phyloP scores from a whole-genome alignment of 192 early-diverging fungal genomes.

The Paraglomus brasilianum region DNA sequence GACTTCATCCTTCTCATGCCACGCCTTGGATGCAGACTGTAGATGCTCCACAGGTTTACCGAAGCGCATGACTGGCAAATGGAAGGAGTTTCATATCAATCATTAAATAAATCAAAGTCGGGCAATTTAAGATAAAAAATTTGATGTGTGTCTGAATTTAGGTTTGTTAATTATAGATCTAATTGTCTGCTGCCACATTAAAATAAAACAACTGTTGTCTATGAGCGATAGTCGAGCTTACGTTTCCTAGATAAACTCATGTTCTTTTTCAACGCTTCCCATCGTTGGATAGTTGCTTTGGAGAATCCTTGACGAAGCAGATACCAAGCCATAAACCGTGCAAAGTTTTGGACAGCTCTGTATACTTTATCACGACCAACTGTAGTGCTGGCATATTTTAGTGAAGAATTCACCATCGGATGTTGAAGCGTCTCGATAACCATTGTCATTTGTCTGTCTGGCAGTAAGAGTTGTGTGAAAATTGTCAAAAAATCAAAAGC shows the following conservation, averaged over 20 bases:
- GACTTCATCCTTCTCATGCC: conserved; percentile 59
- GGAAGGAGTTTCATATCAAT: neutral
- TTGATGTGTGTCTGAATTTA: neutral
- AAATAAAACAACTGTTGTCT: neutral
- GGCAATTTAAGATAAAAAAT: neutral
- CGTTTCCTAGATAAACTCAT: conserved; percentile 67
- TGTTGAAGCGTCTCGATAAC: conserved; percentile 1
- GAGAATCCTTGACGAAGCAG: conserved; percentile 52
- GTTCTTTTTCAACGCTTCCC: conserved; percentile 60
- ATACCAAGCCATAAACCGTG: conserved; percentile 76
- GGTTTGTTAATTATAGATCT: neutral
- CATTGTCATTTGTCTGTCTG: too few species aligned
- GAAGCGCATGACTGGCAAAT: conserved; percentile 58
- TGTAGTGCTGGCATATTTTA: conserved; percentile 61
- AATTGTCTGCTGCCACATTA: neutral
- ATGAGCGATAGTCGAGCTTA: conserved; percentile 35
- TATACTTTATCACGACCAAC: conserved; percentile 77
- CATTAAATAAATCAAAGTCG: neutral
- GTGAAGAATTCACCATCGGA: conserved; percentile 37
- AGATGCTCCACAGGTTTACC: conserved; percentile 69
- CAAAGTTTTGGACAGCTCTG: conserved; percentile 84
- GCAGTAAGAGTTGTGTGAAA: too few species aligned
- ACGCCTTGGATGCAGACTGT: conserved; percentile 55
- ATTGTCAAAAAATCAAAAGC: too few species aligned
- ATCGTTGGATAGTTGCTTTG: conserved; percentile 59